phyloP scores from a whole-genome alignment of 495 filamentous ascomycete genomes.

The Tetracladium marchalianum region DNA sequence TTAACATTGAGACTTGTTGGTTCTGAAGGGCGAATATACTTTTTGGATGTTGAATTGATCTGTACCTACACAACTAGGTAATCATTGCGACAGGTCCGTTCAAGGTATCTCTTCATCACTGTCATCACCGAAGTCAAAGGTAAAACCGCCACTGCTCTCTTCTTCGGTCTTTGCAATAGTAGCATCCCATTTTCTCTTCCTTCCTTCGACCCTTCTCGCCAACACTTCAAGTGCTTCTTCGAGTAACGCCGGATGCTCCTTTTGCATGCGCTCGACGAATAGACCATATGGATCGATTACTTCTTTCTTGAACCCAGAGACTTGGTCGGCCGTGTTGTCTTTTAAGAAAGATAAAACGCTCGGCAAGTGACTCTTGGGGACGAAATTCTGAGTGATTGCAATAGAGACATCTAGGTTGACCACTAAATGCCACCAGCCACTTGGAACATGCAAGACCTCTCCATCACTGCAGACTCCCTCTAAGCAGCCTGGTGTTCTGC shows the following conservation, averaged over 20 bases:
- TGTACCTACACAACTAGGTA: not conserved
- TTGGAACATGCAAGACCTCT: slow-evolving; percentile 87
- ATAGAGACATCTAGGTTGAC: slow-evolving; percentile 78
- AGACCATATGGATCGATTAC: slow-evolving; percentile 63
- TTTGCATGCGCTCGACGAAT: slow-evolving; percentile 62
- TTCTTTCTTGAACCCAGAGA: slow-evolving; percentile 74
- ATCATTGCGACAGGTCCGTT: slow-evolving; percentile 5
- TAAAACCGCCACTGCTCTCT: slow-evolving; percentile 51
- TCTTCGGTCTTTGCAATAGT: slow-evolving; percentile 37
- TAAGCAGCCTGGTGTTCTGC: slow-evolving; percentile 63
- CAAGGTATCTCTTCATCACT: slow-evolving; percentile 44
- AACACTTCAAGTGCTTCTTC: slow-evolving; percentile 53
- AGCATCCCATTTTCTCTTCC: slow-evolving; percentile 82
- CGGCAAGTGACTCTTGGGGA: slow-evolving; percentile 64
- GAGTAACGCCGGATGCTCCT: slow-evolving; percentile 54
- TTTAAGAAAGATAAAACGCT: slow-evolving; percentile 73
- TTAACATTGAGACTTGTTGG: not conserved
- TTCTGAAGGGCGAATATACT: not conserved
- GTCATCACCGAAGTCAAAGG: slow-evolving; percentile 57
- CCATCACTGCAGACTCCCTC: slow-evolving; percentile 84
- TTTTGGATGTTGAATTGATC: not conserved
- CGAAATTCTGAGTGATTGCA: slow-evolving; percentile 94
- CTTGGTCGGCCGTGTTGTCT: slow-evolving; percentile 64
- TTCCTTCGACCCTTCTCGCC: slow-evolving; percentile 47
- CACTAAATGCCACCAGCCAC: slow-evolving; percentile 94